A percentile compares a stretch with the other conserved stretches of the same genome.
phyloP scores from a whole-genome alignment of 176 grass and related monocot genomes.

The Cenchrus purpureus region DNA sequence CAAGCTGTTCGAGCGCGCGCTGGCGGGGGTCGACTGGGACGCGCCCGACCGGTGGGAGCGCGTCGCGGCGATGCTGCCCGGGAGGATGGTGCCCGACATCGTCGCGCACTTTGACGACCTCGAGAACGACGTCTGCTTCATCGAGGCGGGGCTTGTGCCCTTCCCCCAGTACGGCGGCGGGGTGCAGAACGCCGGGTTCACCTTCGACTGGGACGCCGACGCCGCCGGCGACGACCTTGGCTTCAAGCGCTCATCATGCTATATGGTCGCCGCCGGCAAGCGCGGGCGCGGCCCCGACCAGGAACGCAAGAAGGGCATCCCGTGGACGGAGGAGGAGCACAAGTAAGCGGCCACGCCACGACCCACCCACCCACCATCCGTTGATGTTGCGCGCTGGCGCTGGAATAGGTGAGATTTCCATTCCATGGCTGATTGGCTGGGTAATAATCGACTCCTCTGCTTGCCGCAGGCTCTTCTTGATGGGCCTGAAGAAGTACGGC shows the following conservation, averaged over 20 bases:
- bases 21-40: constrained; percentile 65
- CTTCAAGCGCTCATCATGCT: constrained; percentile 67
- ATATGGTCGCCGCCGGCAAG: constrained; percentile 65
- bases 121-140: constrained; percentile 80
- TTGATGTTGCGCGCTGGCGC: not conserved
- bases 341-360: constrained; percentile 50
- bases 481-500: constrained; percentile 93
- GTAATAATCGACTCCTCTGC: not conserved
- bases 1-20: constrained; percentile 84
- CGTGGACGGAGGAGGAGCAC: constrained; percentile 98
- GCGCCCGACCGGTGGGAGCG: constrained; percentile 76
- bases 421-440: not conserved
- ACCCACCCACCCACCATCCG: not conserved
- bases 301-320: constrained; percentile 97
- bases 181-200: constrained; percentile 49
- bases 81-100: constrained; percentile 63
- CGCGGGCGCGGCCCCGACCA: constrained; percentile 66
- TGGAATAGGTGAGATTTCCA: not conserved
- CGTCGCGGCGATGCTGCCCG: constrained; percentile 65
- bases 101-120: constrained; percentile 65
- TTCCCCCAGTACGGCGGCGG: constrained; percentile 57
- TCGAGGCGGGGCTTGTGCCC: constrained; percentile 80
- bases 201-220: constrained; percentile 70
- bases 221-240: constrained; percentile 28
- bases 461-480: constrained; percentile 66